Evolutionary conservation across 345 rosid genomes (phyloP).

Genomic region (Acer yangbiense): DNA sequence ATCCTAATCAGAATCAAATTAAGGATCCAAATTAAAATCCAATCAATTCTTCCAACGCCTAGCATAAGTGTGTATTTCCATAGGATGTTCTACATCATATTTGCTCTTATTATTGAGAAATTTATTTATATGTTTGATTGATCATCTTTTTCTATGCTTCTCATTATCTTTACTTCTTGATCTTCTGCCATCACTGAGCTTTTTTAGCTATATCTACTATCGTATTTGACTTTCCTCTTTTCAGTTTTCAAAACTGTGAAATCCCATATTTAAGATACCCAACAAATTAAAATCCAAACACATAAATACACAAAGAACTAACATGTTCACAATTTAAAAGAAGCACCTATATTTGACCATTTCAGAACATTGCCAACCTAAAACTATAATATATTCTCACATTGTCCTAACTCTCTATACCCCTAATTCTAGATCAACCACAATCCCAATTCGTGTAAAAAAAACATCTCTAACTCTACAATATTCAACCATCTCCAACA

Average conservation of each 20-base stretch:
- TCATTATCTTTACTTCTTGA: background rate
- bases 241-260: background rate
- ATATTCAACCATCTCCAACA: too few species aligned
- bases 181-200: background rate
- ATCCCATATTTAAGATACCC: background rate
- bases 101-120: background rate
- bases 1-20: too few species aligned
- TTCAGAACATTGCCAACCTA: background rate
- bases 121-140: too few species aligned
- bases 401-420: background rate
- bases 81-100: too few species aligned
- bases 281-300: background rate
- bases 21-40: too few species aligned
- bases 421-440: background rate
- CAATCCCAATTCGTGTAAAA: background rate
- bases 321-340: background rate
- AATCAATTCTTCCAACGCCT: too few species aligned
- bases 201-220: background rate
- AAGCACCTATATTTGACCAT: background rate
- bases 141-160: background rate
- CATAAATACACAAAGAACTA: background rate
- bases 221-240: background rate
- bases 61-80: too few species aligned
- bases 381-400: background rate
- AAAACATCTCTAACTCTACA: background rate